Conservation (phyloP, 2,329 filamentous ascomycete species). For the Amauroascus niger region DNA sequence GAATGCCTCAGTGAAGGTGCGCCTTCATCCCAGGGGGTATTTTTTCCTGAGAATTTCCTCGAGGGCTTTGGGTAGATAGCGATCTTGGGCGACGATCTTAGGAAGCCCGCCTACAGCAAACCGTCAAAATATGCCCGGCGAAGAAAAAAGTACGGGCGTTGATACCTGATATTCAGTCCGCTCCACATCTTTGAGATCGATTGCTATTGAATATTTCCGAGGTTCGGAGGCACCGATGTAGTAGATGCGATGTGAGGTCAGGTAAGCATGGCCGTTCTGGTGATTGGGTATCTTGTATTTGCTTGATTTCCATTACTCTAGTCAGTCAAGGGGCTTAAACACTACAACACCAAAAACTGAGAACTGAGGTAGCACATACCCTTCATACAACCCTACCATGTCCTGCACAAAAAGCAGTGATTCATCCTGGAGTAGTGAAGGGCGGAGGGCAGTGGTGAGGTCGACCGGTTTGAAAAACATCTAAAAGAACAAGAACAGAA, state of each 20-base stretch:
- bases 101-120: constrained; percentile 61
- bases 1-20: constrained; percentile 27
- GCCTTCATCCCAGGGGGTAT: constrained; percentile 31
- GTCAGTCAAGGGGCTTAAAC: constrained; percentile 8
- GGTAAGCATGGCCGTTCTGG: constrained; percentile 90
- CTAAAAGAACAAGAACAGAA: constrained; percentile 45
- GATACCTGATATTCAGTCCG: constrained; percentile 77
- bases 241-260: constrained; percentile 91
- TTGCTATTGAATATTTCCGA: constrained; percentile 68
- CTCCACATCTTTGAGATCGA: constrained; percentile 86
- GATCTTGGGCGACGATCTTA: constrained; percentile 91
- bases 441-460: constrained; percentile 90
- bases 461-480: constrained; percentile 97
- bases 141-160: neutral
- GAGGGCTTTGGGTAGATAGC: constrained; percentile 73
- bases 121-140: neutral
- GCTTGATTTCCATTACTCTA: constrained; percentile 39
- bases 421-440: constrained; percentile 85
- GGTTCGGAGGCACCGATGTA: constrained; percentile 87
- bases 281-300: constrained; percentile 92
- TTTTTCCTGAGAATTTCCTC: constrained; percentile 52
- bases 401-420: constrained; percentile 93
- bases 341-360: neutral
- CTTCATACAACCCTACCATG: constrained; percentile 93
- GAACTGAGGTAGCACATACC: constrained; percentile 49